A percentile compares a stretch with the other conserved stretches of the same genome.
Evolutionary conservation across 208 protist species (phyloP).

Genomic region (Kentomonas sorsogonicus): DNA sequence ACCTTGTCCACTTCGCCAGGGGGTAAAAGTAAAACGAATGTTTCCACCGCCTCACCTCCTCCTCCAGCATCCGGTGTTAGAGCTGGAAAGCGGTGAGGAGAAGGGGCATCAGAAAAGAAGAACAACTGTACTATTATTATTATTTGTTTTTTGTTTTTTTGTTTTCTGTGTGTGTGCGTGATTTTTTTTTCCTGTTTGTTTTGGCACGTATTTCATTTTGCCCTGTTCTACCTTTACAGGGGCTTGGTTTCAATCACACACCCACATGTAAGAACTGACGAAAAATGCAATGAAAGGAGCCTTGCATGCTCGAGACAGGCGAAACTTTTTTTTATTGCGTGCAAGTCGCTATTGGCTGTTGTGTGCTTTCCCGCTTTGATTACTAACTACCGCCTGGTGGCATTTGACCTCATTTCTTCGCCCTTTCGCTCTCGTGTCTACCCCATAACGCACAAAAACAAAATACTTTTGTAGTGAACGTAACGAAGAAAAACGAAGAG

Average conservation of each 20-base stretch:
- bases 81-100: too few relatives aligned
- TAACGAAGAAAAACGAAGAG: too few relatives aligned
- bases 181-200: not conserved
- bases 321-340: constrained; percentile 1
- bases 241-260: too few relatives aligned
- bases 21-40: not conserved
- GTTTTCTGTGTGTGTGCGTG: constrained; percentile 1
- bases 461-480: too few relatives aligned
- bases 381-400: not conserved
- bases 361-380: too few relatives aligned
- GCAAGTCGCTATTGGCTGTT: not conserved
- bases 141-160: not conserved
- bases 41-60: too few relatives aligned
- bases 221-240: too few relatives aligned
- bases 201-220: too few relatives aligned
- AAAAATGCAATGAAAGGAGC: not conserved
- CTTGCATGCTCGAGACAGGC: not conserved
- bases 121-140: not conserved
- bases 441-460: not conserved
- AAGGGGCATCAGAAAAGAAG: too few relatives aligned
- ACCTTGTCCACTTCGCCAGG: not conserved
- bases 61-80: too few relatives aligned
- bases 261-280: too few relatives aligned
- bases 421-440: constrained; percentile 2
- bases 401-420: constrained; percentile 10